A percentile compares a stretch with the other conserved stretches of the same genome.
phyloP scores from a whole-genome alignment of 441 rosid species.

The Croton setiger region DNA sequence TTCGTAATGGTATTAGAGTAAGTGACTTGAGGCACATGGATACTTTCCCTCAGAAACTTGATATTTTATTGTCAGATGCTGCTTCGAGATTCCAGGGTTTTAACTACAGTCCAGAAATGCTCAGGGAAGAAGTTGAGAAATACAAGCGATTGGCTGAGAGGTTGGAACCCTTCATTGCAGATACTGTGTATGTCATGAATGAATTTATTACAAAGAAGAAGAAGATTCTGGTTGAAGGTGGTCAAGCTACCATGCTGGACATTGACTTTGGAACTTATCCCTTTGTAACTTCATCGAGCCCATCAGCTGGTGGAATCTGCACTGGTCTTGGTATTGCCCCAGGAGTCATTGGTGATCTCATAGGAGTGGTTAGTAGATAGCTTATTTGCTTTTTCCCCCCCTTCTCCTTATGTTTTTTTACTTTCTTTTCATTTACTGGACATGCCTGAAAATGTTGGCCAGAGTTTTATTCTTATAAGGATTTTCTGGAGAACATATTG shows the following conservation, averaged over 20 bases:
- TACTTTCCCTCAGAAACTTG: conserved; percentile 85
- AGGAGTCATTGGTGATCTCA: conserved; percentile 77
- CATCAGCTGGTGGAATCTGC: conserved; percentile 97
- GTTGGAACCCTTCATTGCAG: conserved; percentile 80
- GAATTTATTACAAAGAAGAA: conserved; percentile 69
- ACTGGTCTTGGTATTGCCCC: conserved; percentile 96
- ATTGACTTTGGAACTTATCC: conserved; percentile 96
- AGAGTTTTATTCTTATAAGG: background rate
- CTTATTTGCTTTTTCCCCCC: background rate
- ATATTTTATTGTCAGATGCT: conserved; percentile 64
- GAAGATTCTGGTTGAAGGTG: conserved; percentile 95
- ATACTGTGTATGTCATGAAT: conserved; percentile 80
- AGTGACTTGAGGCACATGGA: conserved; percentile 92
- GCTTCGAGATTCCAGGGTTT: conserved; percentile 72
- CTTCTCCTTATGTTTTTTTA: background rate
- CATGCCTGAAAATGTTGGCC: background rate
- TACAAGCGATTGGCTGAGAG: conserved; percentile 91
- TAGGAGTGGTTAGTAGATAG: conserved; percentile 77
- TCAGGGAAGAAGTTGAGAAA: conserved; percentile 72
- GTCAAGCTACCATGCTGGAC: conserved; percentile 98
- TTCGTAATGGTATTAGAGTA: conserved; percentile 86
- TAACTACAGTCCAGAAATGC: conserved; percentile 67
- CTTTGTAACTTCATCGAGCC: conserved; percentile 96
- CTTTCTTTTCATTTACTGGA: conserved; percentile 9
- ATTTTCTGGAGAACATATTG: background rate